Conservation (phyloP, 371 early-diverging fungal genomes). For the Rhizopus delemar region DNA sequence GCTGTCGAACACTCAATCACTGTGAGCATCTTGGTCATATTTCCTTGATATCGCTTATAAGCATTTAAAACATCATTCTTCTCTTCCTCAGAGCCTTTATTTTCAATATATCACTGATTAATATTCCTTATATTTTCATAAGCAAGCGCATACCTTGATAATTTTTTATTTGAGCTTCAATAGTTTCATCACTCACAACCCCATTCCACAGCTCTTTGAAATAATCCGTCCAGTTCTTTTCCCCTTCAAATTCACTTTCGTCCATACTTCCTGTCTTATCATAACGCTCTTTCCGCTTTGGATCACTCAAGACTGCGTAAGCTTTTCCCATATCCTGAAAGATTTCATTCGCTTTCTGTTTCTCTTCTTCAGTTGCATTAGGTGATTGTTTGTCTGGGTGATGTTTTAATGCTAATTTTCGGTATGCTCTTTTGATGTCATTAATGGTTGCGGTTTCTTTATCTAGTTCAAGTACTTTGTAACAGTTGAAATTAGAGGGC, state of each 20-base stretch:
- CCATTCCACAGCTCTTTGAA: slow-evolving; percentile 84
- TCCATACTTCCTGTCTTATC: slow-evolving; percentile 64
- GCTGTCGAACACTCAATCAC: slow-evolving; percentile 63
- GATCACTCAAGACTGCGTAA: slow-evolving; percentile 84
- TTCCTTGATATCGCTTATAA: slow-evolving; percentile 70
- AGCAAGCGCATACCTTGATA: slow-evolving; percentile 58
- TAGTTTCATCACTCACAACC: slow-evolving; percentile 73
- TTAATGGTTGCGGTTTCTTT: slow-evolving; percentile 55
- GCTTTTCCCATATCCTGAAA: slow-evolving; percentile 86
- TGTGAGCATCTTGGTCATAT: slow-evolving; percentile 71
- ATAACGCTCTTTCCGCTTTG: slow-evolving; percentile 71
- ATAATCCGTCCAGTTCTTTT: slow-evolving; percentile 79
- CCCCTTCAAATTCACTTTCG: slow-evolving; percentile 46
- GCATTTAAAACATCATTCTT: slow-evolving; percentile 69
- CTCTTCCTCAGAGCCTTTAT: slow-evolving; percentile 83
- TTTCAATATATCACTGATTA: background rate
- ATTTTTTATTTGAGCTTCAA: slow-evolving; percentile 65
- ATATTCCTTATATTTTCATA: background rate
- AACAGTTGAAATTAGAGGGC: slow-evolving; percentile 29
- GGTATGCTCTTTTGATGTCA: slow-evolving; percentile 86
- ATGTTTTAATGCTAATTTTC: slow-evolving; percentile 73
- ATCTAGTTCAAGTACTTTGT: slow-evolving; percentile 70
- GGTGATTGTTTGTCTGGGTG: slow-evolving; percentile 83
- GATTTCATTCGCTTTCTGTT: slow-evolving; percentile 69
- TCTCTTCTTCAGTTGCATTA: slow-evolving; percentile 61